phyloP scores from a whole-genome alignment of 208 protist genomes.

The Novymonas esmeraldas region DNA sequence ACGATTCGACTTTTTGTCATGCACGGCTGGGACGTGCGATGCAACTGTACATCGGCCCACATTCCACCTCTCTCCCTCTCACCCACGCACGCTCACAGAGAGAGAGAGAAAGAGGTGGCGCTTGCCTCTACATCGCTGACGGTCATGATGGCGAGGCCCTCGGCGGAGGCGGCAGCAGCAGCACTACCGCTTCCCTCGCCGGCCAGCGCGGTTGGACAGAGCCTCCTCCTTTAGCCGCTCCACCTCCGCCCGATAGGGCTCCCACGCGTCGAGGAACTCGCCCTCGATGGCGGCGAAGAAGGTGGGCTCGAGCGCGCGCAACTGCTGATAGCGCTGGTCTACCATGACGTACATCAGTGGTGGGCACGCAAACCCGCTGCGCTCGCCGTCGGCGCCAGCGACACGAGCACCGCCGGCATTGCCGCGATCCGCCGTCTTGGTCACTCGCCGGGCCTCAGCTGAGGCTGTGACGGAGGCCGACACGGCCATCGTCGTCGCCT shows the following conservation, averaged over 20 bases:
- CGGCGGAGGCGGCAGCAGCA: not conserved
- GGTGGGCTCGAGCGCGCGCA: slow-evolving; percentile 83
- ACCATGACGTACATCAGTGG: slow-evolving; percentile 73
- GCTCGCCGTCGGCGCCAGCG: slow-evolving; percentile 58
- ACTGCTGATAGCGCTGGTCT: slow-evolving; percentile 61
- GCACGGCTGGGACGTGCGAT: too few relatives aligned
- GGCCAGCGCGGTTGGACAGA: slow-evolving; percentile 50
- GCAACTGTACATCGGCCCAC: too few relatives aligned
- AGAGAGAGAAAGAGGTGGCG: too few relatives aligned
- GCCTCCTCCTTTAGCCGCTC: slow-evolving; percentile 76
- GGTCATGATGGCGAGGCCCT: not conserved
- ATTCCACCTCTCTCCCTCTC: too few relatives aligned
- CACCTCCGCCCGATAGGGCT: slow-evolving; percentile 82
- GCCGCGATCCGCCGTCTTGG: slow-evolving; percentile 7
- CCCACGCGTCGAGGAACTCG: slow-evolving; percentile 76
- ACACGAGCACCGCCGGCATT: slow-evolving; percentile 5
- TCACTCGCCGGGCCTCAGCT: slow-evolving; percentile 11
- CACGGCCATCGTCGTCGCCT: slow-evolving; percentile 34
- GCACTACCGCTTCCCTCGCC: slow-evolving; percentile 65
- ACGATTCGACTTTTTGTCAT: too few relatives aligned
- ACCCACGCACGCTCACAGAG: too few relatives aligned
- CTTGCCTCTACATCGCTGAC: too few relatives aligned
- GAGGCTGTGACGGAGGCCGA: not conserved
- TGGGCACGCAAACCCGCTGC: slow-evolving; percentile 51
- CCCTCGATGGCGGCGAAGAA: slow-evolving; percentile 76